phyloP scores from a whole-genome alignment of 768 basidiomycete genomes.

The Auriculariales sp. region DNA sequence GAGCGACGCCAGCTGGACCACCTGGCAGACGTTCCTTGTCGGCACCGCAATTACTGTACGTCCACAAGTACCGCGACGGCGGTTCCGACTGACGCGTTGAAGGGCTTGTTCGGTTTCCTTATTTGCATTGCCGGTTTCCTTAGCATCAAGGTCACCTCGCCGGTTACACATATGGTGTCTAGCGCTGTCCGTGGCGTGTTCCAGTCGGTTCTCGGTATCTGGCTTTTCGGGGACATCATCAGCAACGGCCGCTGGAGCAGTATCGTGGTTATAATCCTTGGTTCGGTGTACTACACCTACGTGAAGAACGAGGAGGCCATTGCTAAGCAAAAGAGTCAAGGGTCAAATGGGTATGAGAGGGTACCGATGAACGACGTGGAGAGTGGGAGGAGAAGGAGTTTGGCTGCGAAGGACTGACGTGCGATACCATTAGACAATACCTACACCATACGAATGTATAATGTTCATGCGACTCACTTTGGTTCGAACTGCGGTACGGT shows the following conservation, averaged over 20 bases:
- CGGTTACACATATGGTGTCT: conserved; percentile 95
- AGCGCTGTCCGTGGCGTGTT: conserved; percentile 91
- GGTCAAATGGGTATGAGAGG: conserved; percentile 34
- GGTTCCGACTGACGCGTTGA: conserved; percentile 3
- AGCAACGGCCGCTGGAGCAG: conserved; percentile 71
- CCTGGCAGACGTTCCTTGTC: conserved; percentile 44
- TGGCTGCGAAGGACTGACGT: conserved; percentile 3
- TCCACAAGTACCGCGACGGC: too few species aligned
- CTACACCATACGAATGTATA: conserved; percentile 9
- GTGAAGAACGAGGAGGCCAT: conserved; percentile 38
- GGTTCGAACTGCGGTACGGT: too few species aligned
- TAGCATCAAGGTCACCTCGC: conserved; percentile 94
- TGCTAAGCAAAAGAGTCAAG: conserved; percentile 5
- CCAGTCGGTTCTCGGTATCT: conserved; percentile 71
- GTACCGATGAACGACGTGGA: conserved; percentile 53
- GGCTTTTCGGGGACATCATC: conserved; percentile 69
- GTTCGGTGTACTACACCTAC: conserved; percentile 82
- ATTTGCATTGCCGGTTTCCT: conserved; percentile 89
- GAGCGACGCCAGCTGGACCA: conserved; percentile 2
- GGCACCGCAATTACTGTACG: conserved; percentile 69
- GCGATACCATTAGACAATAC: conserved; percentile 31
- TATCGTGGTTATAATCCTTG: conserved; percentile 65
- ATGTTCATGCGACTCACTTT: too few species aligned
- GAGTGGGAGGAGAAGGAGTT: conserved; percentile 22
- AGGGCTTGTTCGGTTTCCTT: conserved; percentile 83